Conservation (phyloP, 345 rosid genomes). For the Dipteronia sinensis region DNA sequence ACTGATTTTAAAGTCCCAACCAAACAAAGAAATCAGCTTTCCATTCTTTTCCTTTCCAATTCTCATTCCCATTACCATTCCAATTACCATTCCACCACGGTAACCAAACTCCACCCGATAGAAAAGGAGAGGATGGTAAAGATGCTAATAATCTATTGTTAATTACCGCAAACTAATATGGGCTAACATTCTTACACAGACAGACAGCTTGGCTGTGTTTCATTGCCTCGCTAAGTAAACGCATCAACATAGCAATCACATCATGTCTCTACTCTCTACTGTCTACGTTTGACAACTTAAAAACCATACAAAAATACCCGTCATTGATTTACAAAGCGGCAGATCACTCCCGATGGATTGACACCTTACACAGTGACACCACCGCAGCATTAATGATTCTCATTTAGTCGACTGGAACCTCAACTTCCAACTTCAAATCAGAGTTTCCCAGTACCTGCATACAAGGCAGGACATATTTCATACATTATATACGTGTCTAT, state of each 20-base stretch:
- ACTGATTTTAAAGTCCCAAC: no score
- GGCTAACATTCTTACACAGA: not conserved
- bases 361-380: not conserved
- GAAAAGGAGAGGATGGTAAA: no score
- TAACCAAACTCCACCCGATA: no score
- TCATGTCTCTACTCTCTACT: not conserved
- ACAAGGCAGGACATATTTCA: not conserved
- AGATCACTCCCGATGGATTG: not conserved
- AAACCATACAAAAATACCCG: not conserved
- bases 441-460: slow-evolving; percentile 65
- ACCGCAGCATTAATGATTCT: no score
- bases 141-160: not conserved
- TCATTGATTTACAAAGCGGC: not conserved
- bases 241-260: not conserved
- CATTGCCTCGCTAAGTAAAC: not conserved
- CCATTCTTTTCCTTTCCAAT: no score
- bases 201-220: not conserved
- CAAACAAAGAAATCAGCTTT: no score
- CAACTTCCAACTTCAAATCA: slow-evolving; percentile 71
- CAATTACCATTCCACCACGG: no score
- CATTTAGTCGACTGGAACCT: slow-evolving; percentile 72
- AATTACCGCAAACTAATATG: not conserved
- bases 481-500: no score
- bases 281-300: slow-evolving; percentile 2
- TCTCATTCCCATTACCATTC: no score